Evolutionary conservation across 2,329 filamentous ascomycete genomes (phyloP).

Genomic region (Penicillium sp.): DNA sequence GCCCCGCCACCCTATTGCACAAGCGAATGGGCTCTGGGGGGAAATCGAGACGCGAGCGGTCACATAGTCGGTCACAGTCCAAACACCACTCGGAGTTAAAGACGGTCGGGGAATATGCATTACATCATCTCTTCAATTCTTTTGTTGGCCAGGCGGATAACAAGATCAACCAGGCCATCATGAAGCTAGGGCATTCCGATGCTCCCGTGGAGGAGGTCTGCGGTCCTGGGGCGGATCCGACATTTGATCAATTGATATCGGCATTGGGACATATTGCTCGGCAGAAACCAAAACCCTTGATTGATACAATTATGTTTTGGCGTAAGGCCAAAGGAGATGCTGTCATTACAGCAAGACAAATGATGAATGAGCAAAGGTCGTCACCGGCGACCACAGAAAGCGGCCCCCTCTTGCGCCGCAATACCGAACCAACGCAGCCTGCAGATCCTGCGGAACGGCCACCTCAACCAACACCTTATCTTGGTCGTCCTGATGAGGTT

Average conservation of each 20-base stretch:
- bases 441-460: conserved; percentile 31
- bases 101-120: conserved; percentile 95
- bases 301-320: conserved; percentile 98
- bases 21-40: conserved; percentile 57
- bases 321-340: conserved; percentile 92
- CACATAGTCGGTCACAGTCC: conserved; percentile 74
- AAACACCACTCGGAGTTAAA: conserved; percentile 72
- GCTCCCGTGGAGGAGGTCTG: conserved; percentile 86
- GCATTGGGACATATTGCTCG: conserved; percentile 93
- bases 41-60: conserved; percentile 68
- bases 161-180: conserved; percentile 86
- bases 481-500: conserved; percentile 65
- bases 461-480: conserved; percentile 34
- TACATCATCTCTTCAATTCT: conserved; percentile 94
- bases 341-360: conserved; percentile 64
- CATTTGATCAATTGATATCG: conserved; percentile 90
- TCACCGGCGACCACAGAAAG: conserved; percentile 41
- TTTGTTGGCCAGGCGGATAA: conserved; percentile 97
- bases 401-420: conserved; percentile 61
- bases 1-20: conserved; percentile 31
- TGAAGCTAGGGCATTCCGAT: conserved; percentile 74
- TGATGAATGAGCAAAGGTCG: conserved; percentile 30
- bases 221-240: conserved; percentile 80
- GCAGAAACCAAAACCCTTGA: conserved; percentile 88
- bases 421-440: conserved; percentile 67